Percentiles rank a stretch among this genome's conserved stretches.
Evolutionary conservation across 1,139 yeast genomes (phyloP).

Genomic region (Zygosaccharomyces sapae): DNA sequence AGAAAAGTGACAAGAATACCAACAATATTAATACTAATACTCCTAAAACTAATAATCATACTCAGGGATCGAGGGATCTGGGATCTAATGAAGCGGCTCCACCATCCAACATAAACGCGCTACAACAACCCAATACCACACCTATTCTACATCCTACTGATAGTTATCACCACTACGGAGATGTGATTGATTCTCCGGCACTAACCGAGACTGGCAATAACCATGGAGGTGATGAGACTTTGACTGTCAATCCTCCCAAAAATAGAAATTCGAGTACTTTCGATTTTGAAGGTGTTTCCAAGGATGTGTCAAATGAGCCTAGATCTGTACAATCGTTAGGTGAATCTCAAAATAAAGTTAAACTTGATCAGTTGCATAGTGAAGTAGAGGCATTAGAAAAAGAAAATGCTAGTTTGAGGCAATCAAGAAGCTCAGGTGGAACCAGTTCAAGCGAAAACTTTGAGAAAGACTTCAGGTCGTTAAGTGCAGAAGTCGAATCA

Average conservation of each 20-base stretch:
- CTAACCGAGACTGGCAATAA: background rate
- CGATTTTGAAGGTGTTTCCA: background rate
- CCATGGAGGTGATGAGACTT: background rate
- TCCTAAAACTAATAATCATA: background rate
- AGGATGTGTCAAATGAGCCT: background rate
- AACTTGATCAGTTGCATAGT: background rate
- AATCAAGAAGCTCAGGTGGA: background rate
- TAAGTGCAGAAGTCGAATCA: constrained; percentile 28
- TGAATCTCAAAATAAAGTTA: background rate
- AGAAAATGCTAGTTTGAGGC: background rate
- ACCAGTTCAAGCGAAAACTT: constrained; percentile 14
- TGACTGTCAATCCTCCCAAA: background rate
- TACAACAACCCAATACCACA: constrained; percentile 5
- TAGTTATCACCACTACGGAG: constrained; percentile 10
- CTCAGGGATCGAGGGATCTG: background rate
- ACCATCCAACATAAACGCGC: background rate
- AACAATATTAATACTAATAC: background rate
- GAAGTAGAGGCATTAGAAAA: constrained; percentile 7
- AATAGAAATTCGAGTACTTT: background rate
- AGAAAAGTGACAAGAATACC: background rate
- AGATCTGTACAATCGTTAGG: background rate
- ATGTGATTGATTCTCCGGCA: constrained; percentile 11
- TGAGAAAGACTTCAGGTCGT: constrained; percentile 25
- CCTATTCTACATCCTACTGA: constrained; percentile 5
- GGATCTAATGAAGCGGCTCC: background rate